Percentiles rank a stretch among this genome's conserved stretches.
These are phyloP conservation scores for Cercophora sp. DNA, from an alignment of 495 filamentous ascomycete species.

Conservation along the genomic window DNA sequence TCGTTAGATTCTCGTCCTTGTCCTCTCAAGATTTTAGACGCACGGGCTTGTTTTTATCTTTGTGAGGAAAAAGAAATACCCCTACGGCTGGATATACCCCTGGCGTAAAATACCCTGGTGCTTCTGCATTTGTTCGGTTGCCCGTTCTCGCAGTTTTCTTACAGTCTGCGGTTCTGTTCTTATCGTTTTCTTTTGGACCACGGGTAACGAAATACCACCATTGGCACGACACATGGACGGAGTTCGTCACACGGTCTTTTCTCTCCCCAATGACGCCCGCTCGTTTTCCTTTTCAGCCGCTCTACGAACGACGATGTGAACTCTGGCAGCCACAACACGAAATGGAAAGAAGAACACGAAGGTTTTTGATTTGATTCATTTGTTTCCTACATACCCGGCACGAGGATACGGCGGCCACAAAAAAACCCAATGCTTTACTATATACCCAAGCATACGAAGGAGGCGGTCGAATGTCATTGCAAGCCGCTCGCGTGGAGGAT, in stretches of 20 bases:
- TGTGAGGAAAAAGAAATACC: constrained; percentile 42
- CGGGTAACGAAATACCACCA: neutral
- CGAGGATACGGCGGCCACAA: too few species aligned
- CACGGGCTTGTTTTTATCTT: constrained; percentile 23
- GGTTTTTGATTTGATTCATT: too few species aligned
- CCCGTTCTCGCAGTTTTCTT: too few species aligned
- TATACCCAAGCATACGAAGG: constrained; percentile 5
- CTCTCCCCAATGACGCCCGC: constrained; percentile 6
- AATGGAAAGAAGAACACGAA: neutral
- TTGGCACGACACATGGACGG: neutral
- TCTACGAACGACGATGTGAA: neutral
- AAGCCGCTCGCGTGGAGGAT: too few species aligned
- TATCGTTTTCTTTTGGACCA: constrained; percentile 1
- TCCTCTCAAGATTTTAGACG: constrained; percentile 39
- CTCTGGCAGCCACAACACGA: constrained; percentile 1
- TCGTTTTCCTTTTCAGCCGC: too few species aligned
- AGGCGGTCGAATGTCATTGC: neutral
- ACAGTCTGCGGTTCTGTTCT: constrained; percentile 2
- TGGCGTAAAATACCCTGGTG: constrained; percentile 48
- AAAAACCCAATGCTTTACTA: neutral
- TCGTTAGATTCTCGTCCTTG: constrained; percentile 58
- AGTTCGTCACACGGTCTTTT: neutral
- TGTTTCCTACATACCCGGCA: too few species aligned
- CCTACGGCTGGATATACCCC: constrained; percentile 56
- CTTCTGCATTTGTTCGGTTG: constrained; percentile 58